phyloP scores from a whole-genome alignment of 2,329 filamentous ascomycete species.

The Ophiostoma triangulosporum region DNA sequence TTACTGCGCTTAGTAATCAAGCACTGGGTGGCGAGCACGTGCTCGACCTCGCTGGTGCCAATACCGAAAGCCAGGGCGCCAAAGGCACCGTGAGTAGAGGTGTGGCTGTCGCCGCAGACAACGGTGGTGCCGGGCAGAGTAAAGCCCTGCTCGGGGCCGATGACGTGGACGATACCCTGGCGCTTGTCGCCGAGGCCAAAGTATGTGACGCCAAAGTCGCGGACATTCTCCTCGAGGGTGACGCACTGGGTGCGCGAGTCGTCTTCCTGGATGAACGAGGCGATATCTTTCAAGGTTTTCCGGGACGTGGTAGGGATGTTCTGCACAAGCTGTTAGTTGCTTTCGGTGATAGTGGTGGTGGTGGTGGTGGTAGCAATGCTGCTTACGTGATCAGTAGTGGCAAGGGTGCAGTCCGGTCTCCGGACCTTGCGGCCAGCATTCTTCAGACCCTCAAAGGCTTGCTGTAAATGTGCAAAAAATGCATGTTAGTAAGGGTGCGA shows the following conservation, averaged over 20 bases:
- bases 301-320: slow-evolving; percentile 88
- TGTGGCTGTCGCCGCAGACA: slow-evolving; percentile 96
- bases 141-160: slow-evolving; percentile 96
- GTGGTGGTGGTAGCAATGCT: not conserved
- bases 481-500: not conserved
- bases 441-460: slow-evolving; percentile 92
- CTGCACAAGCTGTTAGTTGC: slow-evolving; percentile 28
- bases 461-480: slow-evolving; percentile 34
- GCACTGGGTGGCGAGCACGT: slow-evolving; percentile 92
- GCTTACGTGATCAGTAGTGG: slow-evolving; percentile 88
- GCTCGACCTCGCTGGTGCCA: slow-evolving; percentile 95
- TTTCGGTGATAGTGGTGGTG: too few species aligned
- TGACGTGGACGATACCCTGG: slow-evolving; percentile 96
- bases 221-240: slow-evolving; percentile 94
- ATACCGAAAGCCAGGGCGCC: slow-evolving; percentile 92
- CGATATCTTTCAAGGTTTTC: slow-evolving; percentile 87
- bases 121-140: slow-evolving; percentile 94
- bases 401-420: slow-evolving; percentile 90
- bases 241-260: slow-evolving; percentile 90
- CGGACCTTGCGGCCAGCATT: slow-evolving; percentile 81
- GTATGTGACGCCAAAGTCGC: slow-evolving; percentile 91
- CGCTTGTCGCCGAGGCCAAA: slow-evolving; percentile 93
- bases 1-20: slow-evolving; percentile 90
- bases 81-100: slow-evolving; percentile 94
- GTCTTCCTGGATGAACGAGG: slow-evolving; percentile 84